Evolutionary conservation across 257 asterid species (phyloP), one percentile per base, ranked within the genome.

Genomic region (Marsdenia floribunda): DNA sequence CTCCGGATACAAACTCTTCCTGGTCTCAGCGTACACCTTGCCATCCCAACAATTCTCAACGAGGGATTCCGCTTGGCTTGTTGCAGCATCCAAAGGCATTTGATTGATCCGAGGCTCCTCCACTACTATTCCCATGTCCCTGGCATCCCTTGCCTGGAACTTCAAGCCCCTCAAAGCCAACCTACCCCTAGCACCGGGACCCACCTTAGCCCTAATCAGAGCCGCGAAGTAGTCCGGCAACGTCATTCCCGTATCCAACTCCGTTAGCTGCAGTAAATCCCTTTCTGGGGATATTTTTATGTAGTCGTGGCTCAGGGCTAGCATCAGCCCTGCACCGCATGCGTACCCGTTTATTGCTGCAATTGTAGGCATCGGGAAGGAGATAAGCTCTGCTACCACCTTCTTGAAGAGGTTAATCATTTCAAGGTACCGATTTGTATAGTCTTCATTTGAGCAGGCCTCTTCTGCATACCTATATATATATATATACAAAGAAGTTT

Each of bases 311-410:
- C 86, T 71, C 81, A 90, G 72, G 18, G 89, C 96, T 3, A 91
- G 66, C 64, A 88, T 59, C 73, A 91, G 21, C 26, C 96, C 97
- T 19, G 97, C 91, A 33, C 90, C 96, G 12, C 92, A 88, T 18
- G 97, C 97, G 83, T 89, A 90, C 3, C 97, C 97, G 37, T 86
- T 87, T 69, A 91, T 83, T 77, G 96, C 90, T 47, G 96, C 96
- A 33, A 91, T 75, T 3, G 96, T 89, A 70, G 97, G 97, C 83
- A 91, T 89, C 0, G 96, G 93, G 6, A 91, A 90, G 10, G 86
- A 82, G 49, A 85, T 76, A 9, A 85, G 79, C 42, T 89, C 96
- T 14, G 90, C 42, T 61, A 88, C 89, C 72, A 91, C 79, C 22
- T 88, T 86, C 57, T 71, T 73, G 77, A 87, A 88, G 3, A 81